Base-by-base conservation (phyloP, 1,139 yeast genomes). In the Debaryomyces subglobosus region DNA sequence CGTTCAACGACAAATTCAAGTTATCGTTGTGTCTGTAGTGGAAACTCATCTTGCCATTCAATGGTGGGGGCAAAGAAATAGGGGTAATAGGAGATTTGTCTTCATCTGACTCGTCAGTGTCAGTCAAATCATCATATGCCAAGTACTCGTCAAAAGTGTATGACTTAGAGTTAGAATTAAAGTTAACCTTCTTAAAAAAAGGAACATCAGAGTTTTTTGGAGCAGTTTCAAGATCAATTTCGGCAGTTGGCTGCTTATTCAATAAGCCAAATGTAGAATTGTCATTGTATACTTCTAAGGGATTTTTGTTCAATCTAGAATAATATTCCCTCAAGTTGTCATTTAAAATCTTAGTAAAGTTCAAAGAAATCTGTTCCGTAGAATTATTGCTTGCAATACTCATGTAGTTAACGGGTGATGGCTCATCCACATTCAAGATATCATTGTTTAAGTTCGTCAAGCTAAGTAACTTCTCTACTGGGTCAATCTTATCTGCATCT, bases 1-100 rank as follows among this genome's bases (percentile, higher is more conserved):
- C 53, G 43, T 51, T 55, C 52, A 69, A 64, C 9, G 78, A 73
- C 49, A 77, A 65, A 54, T 74, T 78, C 56, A 77, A 69, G 53
- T 71, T 74, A 49, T 75, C 77, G 52, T 73, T 64, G 51, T 72
- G 73, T 56, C 82, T 72, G 58, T 74, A 77, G 51, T 72, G 76
- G 53, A 77, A 71, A 47, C 75, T 67, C 68, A 74, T 69, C 53
- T 72, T 72, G 36, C 63, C 57, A 27, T 57, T 51, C 30, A 61
- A 46, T 25, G 67, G 56, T 16, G 64, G 51, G 23, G 60, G 50
- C 30, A 61, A 47, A 24, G 67, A 54, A 16, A 64, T 52, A 18
- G 61, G 52, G 30, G 61, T 55, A 10, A 53, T 53, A 18, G 63
- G 60, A 5, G 49, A 27, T 42, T 49, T 37, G 24, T 45, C 48